phyloP scores from a whole-genome alignment of 768 basidiomycete species.

The Naematelia aurantialba region DNA sequence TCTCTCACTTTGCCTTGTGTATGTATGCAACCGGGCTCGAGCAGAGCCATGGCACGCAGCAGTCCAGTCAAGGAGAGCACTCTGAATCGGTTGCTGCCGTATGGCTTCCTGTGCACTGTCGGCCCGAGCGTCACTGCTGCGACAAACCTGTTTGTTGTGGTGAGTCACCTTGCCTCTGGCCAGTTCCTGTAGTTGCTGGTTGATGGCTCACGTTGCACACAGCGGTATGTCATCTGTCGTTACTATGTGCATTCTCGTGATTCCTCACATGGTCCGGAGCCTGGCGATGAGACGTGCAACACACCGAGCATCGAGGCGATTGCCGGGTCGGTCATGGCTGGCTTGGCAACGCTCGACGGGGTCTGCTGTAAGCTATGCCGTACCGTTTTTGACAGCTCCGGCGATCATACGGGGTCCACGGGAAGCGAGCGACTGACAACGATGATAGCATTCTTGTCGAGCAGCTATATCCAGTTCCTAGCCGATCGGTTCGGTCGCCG shows the following conservation, averaged over 20 bases:
- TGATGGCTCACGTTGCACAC: background rate
- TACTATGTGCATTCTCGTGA: slow-evolving; percentile 17
- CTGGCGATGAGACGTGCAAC: slow-evolving; percentile 28
- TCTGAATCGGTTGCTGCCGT: slow-evolving; percentile 30
- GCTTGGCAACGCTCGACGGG: slow-evolving; percentile 39
- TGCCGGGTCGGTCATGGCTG: slow-evolving; percentile 32
- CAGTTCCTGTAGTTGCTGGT: too few species aligned
- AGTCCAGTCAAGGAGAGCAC: background rate
- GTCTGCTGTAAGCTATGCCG: slow-evolving; percentile 26
- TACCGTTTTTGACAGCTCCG: background rate
- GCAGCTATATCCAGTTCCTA: slow-evolving; percentile 33
- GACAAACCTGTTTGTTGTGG: slow-evolving; percentile 37
- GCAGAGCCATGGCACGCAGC: background rate
- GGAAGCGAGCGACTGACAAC: too few species aligned
- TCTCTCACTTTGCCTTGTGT: too few species aligned
- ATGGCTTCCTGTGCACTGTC: slow-evolving; percentile 38
- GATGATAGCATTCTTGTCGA: slow-evolving; percentile 42
- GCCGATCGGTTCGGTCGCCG: slow-evolving; percentile 36
- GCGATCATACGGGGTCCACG: too few species aligned
- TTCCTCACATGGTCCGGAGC: slow-evolving; percentile 8
- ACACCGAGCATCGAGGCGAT: slow-evolving; percentile 32
- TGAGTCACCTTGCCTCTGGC: slow-evolving; percentile 18
- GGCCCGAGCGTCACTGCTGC: slow-evolving; percentile 43
- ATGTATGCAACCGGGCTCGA: background rate
- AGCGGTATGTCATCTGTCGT: slow-evolving; percentile 38